phyloP scores from a whole-genome alignment of 2,329 filamentous ascomycete genomes.

The Sphaerulina musiva region DNA sequence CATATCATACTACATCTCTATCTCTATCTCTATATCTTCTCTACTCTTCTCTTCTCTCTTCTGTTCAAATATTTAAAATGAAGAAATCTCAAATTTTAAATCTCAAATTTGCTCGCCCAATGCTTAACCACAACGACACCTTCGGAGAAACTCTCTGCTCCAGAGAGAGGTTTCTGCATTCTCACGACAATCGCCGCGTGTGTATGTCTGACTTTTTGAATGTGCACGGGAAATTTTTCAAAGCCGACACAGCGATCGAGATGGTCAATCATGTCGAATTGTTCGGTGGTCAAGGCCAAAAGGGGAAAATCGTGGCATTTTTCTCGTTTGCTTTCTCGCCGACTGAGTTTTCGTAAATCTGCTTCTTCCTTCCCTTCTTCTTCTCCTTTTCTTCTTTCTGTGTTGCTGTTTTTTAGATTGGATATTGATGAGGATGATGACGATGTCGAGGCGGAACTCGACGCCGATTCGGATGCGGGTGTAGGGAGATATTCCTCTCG shows the following conservation, averaged over 20 bases:
- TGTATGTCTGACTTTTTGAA: slow-evolving; percentile 69
- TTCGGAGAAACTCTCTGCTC: slow-evolving; percentile 61
- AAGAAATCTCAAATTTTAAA: slow-evolving; percentile 34
- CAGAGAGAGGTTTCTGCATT: slow-evolving; percentile 39
- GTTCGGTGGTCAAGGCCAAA: slow-evolving; percentile 68
- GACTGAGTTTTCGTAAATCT: slow-evolving; percentile 5
- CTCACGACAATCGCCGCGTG: slow-evolving; percentile 89
- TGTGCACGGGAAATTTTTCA: slow-evolving; percentile 59
- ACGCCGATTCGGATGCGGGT: slow-evolving; percentile 29
- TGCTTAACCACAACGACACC: slow-evolving; percentile 72
- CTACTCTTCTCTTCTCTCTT: not conserved
- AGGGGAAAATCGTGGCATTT: slow-evolving; percentile 48
- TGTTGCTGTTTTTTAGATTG: not conserved
- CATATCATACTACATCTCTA: not conserved
- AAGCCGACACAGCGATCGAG: slow-evolving; percentile 57
- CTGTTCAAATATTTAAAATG: not conserved
- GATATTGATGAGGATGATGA: not conserved
- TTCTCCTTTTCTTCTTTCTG: not conserved
- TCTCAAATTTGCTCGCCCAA: slow-evolving; percentile 69
- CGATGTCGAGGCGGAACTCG: slow-evolving; percentile 24
- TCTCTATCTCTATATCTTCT: not conserved
- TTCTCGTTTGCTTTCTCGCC: slow-evolving; percentile 25
- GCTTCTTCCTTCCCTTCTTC: too few species aligned
- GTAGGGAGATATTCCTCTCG: slow-evolving; percentile 61
- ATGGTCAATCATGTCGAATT: slow-evolving; percentile 77